A percentile compares a stretch with the other conserved stretches of the same genome.
Evolutionary conservation across 495 filamentous ascomycete species (phyloP).

Genomic region (Podospora australis): DNA sequence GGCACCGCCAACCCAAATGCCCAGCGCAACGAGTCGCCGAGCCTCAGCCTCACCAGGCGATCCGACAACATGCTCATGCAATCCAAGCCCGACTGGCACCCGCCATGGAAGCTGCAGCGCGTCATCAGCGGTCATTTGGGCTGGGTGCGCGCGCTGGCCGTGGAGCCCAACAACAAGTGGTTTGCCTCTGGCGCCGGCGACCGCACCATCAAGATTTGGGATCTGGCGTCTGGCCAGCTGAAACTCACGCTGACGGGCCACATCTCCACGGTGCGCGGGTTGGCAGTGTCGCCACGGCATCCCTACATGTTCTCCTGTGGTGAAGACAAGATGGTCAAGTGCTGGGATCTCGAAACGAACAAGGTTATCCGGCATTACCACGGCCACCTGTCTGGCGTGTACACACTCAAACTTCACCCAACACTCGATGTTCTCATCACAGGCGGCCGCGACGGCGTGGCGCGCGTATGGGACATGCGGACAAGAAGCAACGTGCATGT

Average conservation of each 20-base stretch:
- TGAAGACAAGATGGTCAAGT: slow-evolving; percentile 99
- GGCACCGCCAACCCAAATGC: slow-evolving; percentile 5
- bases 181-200: slow-evolving; percentile 96
- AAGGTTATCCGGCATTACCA: slow-evolving; percentile 99
- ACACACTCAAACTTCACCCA: slow-evolving; percentile 84
- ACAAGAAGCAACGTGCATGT: slow-evolving; percentile 94
- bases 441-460: slow-evolving; percentile 89
- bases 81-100: slow-evolving; percentile 84
- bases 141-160: slow-evolving; percentile 86
- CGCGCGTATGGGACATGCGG: slow-evolving; percentile 97
- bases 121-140: slow-evolving; percentile 96
- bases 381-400: slow-evolving; percentile 93
- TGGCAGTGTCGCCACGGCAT: slow-evolving; percentile 89
- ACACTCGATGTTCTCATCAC: slow-evolving; percentile 93
- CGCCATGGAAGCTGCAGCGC: slow-evolving; percentile 97
- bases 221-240: slow-evolving; percentile 77
- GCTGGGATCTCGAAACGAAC: slow-evolving; percentile 98
- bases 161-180: slow-evolving; percentile 96
- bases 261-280: slow-evolving; percentile 90
- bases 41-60: slow-evolving; percentile 54
- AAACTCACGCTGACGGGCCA: slow-evolving; percentile 90
- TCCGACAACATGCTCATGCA: slow-evolving; percentile 60
- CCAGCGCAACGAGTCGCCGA: slow-evolving; percentile 22
- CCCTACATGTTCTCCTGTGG: slow-evolving; percentile 97
- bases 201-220: slow-evolving; percentile 98